Percentiles rank a stretch among this genome's conserved stretches.
These are phyloP conservation scores for Alternaria brassicae DNA, from an alignment of 2,329 filamentous ascomycete genomes.

Conservation along the genomic window DNA sequence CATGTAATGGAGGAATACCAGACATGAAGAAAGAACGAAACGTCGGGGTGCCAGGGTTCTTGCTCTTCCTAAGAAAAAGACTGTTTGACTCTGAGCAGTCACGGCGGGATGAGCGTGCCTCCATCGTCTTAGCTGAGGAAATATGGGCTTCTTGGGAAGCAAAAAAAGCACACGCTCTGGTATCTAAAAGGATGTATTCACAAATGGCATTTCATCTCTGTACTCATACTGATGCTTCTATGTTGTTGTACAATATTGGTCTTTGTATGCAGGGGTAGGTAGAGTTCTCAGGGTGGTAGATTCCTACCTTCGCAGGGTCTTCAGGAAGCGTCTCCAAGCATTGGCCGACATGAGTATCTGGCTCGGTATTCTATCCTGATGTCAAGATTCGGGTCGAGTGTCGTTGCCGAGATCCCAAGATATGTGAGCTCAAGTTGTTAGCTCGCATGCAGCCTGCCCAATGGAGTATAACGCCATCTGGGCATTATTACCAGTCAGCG, in stretches of 20 bases:
- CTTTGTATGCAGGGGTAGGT: background rate
- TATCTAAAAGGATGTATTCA: too few relatives aligned
- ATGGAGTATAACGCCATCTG: slow-evolving; percentile 13
- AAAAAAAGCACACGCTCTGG: background rate
- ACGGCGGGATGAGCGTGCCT: background rate
- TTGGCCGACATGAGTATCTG: background rate
- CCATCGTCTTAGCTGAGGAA: background rate
- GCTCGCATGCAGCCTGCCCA: slow-evolving; percentile 5
- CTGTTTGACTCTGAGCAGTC: background rate
- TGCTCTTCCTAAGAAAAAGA: background rate
- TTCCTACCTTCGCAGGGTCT: background rate
- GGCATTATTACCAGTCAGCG: slow-evolving; percentile 14
- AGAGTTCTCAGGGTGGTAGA: background rate
- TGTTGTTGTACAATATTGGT: background rate
- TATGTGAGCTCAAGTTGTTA: background rate
- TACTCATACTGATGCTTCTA: background rate
- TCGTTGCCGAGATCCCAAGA: background rate
- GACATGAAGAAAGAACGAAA: background rate
- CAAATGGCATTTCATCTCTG: background rate
- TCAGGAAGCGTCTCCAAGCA: background rate
- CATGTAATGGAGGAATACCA: background rate
- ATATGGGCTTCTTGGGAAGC: background rate
- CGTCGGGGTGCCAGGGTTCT: background rate
- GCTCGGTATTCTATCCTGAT: background rate
- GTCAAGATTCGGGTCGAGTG: background rate